These are phyloP conservation scores for Hymenoscyphus albidus DNA, from an alignment of 2,329 filamentous ascomycete species.

Conservation along the genomic window DNA sequence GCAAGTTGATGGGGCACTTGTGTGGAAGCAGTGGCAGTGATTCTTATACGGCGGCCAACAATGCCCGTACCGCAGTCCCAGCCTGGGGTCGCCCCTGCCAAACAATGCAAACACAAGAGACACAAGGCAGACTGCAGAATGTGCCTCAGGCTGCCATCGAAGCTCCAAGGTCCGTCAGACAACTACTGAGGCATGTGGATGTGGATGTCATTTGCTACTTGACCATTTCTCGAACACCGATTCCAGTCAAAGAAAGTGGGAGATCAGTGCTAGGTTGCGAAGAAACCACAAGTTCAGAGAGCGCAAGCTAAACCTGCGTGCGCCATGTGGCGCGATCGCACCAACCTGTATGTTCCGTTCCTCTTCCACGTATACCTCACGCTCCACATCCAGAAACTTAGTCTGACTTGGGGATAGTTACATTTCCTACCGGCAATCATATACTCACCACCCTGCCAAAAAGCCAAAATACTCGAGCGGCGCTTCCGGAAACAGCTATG, in stretches of 20 bases:
- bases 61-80: slow-evolving; percentile 5
- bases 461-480: slow-evolving; percentile 61
- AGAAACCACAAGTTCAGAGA: slow-evolving; percentile 11
- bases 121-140: not conserved
- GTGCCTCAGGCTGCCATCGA: slow-evolving; percentile 8
- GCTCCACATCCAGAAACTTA: slow-evolving; percentile 4
- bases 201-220: slow-evolving; percentile 7
- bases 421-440: slow-evolving; percentile 98
- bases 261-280: not conserved
- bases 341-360: slow-evolving; percentile 74
- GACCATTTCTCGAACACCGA: not conserved
- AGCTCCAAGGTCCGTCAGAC: slow-evolving; percentile 7
- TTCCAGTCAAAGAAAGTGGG: not conserved
- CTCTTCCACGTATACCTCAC: slow-evolving; percentile 22
- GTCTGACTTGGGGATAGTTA: slow-evolving; percentile 57
- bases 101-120: not conserved
- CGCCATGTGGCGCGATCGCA: slow-evolving; percentile 98
- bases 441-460: slow-evolving; percentile 88
- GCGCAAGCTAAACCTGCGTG: slow-evolving; percentile 27
- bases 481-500: slow-evolving; percentile 51
- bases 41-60: slow-evolving; percentile 8
- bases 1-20: not conserved
- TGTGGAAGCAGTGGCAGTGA: not conserved
- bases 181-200: slow-evolving; percentile 10
- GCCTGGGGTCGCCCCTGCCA: not conserved